Base-by-base conservation (phyloP, 108 stramenopile genomes). In the Pseudonitzschia delicatissima region DNA sequence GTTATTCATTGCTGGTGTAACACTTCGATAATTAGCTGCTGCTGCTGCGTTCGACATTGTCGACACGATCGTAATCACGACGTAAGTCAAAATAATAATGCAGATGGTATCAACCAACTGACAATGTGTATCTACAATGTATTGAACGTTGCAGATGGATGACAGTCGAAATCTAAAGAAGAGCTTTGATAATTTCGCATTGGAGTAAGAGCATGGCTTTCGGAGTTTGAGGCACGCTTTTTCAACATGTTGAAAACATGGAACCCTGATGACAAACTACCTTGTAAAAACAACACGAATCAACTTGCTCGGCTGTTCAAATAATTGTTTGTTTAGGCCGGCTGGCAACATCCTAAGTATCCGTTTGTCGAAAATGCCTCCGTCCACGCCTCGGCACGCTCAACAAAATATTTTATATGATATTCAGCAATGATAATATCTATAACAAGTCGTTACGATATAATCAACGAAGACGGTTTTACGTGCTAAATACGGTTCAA, bases 1-100 rank as follows among this genome's bases (percentile, higher is more conserved):
- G 50, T 73, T 79, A 51, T 79, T 79, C 72, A 79, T 79, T 45
- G 77, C 71, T 20, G 77, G 77, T 26, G 77, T 78, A 8, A 78
- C 77, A 51, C 71, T 72, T 29, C 77, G 35, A 25, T 57, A 66
- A 40, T 71, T 77, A 18, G 59, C 49, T n/a, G 45, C 18, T 6
- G 50, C 13, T 51, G 53, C 53, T 55, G 53, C 28, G 53, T 55
- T 55, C 32, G 53, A 27, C 53, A 55, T 55, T 33, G 47, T 48
- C 47, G 47, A 18, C 47, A 48, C 2, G 7, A 21, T 3, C 20
- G n/a, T 18, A 23, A 48, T 23, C 20, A 48, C 9, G 23, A 48
- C 21, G 21, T 21, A 48, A 45, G 15, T 5, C 45, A 45, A 13
- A 23, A 6, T 48, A 48, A 1, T 17, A 11, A 18, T 48, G 20